Conservation (phyloP, 2,329 filamentous ascomycete species). For the Albophoma yamanashiensis region DNA sequence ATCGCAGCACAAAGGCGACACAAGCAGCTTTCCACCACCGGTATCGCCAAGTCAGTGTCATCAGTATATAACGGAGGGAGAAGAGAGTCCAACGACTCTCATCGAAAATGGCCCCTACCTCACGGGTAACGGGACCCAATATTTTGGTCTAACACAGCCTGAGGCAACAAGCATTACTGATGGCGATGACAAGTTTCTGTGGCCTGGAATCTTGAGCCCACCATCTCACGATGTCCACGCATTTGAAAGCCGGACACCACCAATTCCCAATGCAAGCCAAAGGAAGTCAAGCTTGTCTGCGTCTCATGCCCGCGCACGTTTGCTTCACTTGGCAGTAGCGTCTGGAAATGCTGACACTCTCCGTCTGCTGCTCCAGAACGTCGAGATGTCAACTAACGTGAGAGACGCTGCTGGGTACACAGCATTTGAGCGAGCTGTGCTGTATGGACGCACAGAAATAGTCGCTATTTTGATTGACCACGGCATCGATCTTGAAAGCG, state of each 20-base stretch:
- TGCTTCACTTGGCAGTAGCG: neutral
- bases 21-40: too few species aligned
- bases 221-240: neutral
- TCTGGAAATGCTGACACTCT: neutral
- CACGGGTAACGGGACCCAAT: too few species aligned
- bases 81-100: too few species aligned
- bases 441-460: neutral
- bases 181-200: too few species aligned
- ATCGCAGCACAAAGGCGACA: too few species aligned
- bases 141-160: too few species aligned
- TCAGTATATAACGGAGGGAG: too few species aligned
- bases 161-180: too few species aligned
- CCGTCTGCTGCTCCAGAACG: neutral
- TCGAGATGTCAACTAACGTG: neutral
- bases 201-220: too few species aligned
- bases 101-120: too few species aligned
- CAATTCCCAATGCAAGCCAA: neutral
- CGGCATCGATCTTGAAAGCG: neutral
- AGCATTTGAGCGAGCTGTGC: neutral
- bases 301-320: neutral
- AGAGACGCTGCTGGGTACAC: neutral
- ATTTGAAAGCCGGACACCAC: neutral
- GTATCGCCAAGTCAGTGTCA: too few species aligned
- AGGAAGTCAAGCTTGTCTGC: neutral
- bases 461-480: neutral